Base-by-base conservation (phyloP, 177 flowering plant genomes). In the Vitis hybrid region DNA sequence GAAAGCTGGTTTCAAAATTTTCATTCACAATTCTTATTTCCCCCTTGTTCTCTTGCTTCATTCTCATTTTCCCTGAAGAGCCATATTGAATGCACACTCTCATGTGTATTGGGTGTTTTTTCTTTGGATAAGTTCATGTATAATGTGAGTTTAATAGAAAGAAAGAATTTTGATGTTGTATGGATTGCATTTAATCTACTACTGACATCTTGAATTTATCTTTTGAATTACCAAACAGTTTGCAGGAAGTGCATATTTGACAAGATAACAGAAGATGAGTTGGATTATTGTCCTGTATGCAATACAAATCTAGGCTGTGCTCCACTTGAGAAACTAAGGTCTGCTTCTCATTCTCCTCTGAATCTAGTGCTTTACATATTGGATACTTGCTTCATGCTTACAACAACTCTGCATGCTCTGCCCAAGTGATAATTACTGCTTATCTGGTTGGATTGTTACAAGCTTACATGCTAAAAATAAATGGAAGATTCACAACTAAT, bases 311-410 rank as follows among this genome's bases (percentile, higher is more conserved):
- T 82, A 1, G 85, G 85, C 20, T 20, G 74, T 68, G 59, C 71
- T 73, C 85, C 85, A 6, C 26, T 78, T 31, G 80, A 80, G 54
- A 82, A 80, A 67, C 76, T 82, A 15, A 80, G 86, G 86, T 83
- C 78, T 61, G 45, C 20, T 68, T 6, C 59, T 61, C 65, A 39
- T 63, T 48, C 9, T 29, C 14, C 7, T 57, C 54, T 26, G 50
- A 12, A 12, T 5, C 19, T 59, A 10, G 16, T n/a, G 31, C 16
- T 22, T 57, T 1, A 29, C 50, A 22, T 10, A 6, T 22, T 55
- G 29, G 5, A 6, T 12, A 22, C 49, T 68, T 50, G 3, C 45
- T 61, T 31, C 52, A 7, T 53, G 29, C 52, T 20, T 68, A 58
- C 3, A 50, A 19, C 34, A 29, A 54, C 50, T 58, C 16, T 70